Conservation (phyloP, 176 grass and related monocot genomes). For the Melocanna baccifera region DNA sequence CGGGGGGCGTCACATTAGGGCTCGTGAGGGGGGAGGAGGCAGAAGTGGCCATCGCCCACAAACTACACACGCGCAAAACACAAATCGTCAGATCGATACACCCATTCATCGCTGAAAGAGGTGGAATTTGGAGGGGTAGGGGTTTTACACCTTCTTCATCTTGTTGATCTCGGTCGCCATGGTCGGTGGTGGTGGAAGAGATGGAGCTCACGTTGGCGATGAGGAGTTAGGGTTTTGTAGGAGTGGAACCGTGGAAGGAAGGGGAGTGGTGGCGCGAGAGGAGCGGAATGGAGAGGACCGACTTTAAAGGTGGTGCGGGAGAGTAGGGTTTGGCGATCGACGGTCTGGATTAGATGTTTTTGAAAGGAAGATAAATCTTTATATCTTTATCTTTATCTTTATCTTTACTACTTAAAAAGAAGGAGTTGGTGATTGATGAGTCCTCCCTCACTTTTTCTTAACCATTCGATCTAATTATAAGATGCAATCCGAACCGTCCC, state of each 20-base stretch:
- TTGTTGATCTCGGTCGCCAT: constrained; percentile 92
- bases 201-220: constrained; percentile 17
- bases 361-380: no score
- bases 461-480: no score
- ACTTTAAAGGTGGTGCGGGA: neutral
- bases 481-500: no score
- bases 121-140: neutral
- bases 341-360: no score
- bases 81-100: constrained; percentile 9
- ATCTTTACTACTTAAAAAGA: no score
- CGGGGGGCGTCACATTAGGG: constrained; percentile 21
- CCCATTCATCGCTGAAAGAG: neutral
- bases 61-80: constrained; percentile 30
- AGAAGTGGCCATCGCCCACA: constrained; percentile 53
- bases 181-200: constrained; percentile 23
- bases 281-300: neutral
- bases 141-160: constrained; percentile 72
- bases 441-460: no score
- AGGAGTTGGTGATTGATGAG: no score
- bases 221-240: constrained; percentile 36
- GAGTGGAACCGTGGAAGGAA: neutral
- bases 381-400: no score
- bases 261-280: constrained; percentile 40
- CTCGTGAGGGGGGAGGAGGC: neutral
- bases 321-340: constrained; percentile 55